phyloP scores from a whole-genome alignment of 257 asterid genomes.

The Fraxinus cuspidata region DNA sequence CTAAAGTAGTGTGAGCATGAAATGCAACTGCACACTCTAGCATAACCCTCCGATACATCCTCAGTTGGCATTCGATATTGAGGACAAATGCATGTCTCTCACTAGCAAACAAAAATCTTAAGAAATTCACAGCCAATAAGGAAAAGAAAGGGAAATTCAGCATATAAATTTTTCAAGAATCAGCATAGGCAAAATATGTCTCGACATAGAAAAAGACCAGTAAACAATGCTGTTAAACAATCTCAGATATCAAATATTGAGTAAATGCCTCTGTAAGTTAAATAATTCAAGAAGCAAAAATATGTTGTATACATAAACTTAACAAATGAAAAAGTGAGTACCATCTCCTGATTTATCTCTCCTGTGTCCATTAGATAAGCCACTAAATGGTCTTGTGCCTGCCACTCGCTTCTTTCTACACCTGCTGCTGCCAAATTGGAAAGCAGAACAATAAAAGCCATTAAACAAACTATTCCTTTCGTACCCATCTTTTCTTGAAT shows the following conservation, averaged over 20 bases:
- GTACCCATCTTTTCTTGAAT: conserved; percentile 47
- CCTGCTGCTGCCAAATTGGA: conserved; percentile 41
- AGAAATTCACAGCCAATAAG: neutral
- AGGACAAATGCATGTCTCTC: neutral
- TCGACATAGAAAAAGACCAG: neutral
- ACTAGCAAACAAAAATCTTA: neutral
- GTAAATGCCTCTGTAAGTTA: neutral
- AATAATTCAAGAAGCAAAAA: neutral
- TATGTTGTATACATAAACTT: conserved; percentile 11
- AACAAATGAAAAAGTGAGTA: conserved; percentile 31
- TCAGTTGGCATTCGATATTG: neutral
- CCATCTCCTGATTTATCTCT: conserved; percentile 62
- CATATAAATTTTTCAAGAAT: neutral
- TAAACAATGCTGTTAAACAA: conserved; percentile 2
- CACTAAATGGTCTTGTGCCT: conserved; percentile 43
- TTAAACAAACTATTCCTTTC: conserved; percentile 38
- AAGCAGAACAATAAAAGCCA: conserved; percentile 47
- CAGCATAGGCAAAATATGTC: neutral
- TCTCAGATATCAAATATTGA: neutral
- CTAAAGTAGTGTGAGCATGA: neutral
- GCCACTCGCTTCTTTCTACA: conserved; percentile 43
- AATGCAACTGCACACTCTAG: neutral
- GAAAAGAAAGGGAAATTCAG: neutral
- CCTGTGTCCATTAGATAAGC: conserved; percentile 48
- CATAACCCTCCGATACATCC: neutral